Evolutionary conservation across 2,329 filamentous ascomycete species (phyloP), one percentile per base, ranked within the genome.

Genomic region (Coniochaeta hoffmannii): DNA sequence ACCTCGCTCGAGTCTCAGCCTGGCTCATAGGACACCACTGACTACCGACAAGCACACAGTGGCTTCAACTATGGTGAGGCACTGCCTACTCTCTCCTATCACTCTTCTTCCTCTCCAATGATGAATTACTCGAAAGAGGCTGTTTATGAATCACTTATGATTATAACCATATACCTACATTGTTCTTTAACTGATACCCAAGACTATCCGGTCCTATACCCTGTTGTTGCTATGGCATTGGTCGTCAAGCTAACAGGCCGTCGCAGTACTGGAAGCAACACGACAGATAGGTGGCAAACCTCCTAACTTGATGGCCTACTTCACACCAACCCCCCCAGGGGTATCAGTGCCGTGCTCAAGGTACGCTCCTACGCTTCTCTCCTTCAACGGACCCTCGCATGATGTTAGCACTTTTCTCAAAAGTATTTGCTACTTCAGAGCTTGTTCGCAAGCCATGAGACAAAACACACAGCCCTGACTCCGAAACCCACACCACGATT

Each of bases 381-480:
- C 55, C 12, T 22, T n/a, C 41, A 46, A 17, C 9, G 22, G 28
- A 8, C 24, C n/a, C 73, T 80, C 79, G 85, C 73, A 94, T 91
- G 93, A 97, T 97, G 93, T 82, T 55, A 51, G 54, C 53, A 57
- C 46, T 88, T 85, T 83, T 86, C 88, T 77, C 75, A 73, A 80
- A 91, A 90, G 92, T 97, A 97, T 97, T 97, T 97, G 94, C 94
- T 97, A 97, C 94, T 99, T 97, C 93, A 97, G 94, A 99, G 91
- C 90, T 85, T 73, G 71, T 74, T 72, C 70, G 76, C 75, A 75
- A 84, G 92, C 90, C 76, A 96, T 97, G 94, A 99, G 93, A 99
- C 90, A 86, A 46, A 95, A 81, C 79, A 83, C 85, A 91, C 89
- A 82, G 84, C 83, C 81, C 90, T 95, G 90, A 95, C 85, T 72